Conservation (phyloP, 2,329 filamentous ascomycete species). For the Tolypocladium amazonense region DNA sequence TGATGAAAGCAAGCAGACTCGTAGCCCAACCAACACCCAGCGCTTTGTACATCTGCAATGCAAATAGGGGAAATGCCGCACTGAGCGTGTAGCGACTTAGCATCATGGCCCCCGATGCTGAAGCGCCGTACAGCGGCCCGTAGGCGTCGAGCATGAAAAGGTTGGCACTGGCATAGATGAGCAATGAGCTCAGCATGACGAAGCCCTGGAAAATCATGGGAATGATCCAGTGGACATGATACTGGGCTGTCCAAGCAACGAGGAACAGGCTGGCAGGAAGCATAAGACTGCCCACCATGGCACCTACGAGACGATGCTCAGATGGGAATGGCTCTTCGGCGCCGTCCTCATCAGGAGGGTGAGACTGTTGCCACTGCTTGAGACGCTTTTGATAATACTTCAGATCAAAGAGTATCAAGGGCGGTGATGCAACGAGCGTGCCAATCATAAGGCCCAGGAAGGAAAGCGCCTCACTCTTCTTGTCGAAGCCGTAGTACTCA, state of each 20-base stretch:
- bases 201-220: slow-evolving; percentile 14
- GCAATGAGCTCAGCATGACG: slow-evolving; percentile 15
- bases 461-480: slow-evolving; percentile 50
- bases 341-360: slow-evolving; percentile 25
- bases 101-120: slow-evolving; percentile 15
- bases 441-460: slow-evolving; percentile 62
- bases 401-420: slow-evolving; percentile 36
- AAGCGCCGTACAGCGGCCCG: slow-evolving; percentile 15
- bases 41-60: slow-evolving; percentile 25
- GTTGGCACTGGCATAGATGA: slow-evolving; percentile 15
- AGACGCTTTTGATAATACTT: slow-evolving; percentile 44
- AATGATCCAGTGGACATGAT: slow-evolving; percentile 12
- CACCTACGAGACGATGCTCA: slow-evolving; percentile 53
- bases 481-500: slow-evolving; percentile 44
- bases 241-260: slow-evolving; percentile 51
- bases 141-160: slow-evolving; percentile 18
- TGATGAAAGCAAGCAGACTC: slow-evolving; percentile 27
- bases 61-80: slow-evolving; percentile 39
- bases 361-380: slow-evolving; percentile 31
- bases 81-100: slow-evolving; percentile 41
- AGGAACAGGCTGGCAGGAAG: slow-evolving; percentile 57
- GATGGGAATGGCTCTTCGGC: slow-evolving; percentile 42
- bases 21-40: slow-evolving; percentile 34
- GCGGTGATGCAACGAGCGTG: slow-evolving; percentile 39
- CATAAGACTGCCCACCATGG: slow-evolving; percentile 49